A percentile compares a stretch with the other conserved stretches of the same genome.
Conservation (phyloP, 2,329 filamentous ascomycete genomes). For the Onygena corvina region DNA sequence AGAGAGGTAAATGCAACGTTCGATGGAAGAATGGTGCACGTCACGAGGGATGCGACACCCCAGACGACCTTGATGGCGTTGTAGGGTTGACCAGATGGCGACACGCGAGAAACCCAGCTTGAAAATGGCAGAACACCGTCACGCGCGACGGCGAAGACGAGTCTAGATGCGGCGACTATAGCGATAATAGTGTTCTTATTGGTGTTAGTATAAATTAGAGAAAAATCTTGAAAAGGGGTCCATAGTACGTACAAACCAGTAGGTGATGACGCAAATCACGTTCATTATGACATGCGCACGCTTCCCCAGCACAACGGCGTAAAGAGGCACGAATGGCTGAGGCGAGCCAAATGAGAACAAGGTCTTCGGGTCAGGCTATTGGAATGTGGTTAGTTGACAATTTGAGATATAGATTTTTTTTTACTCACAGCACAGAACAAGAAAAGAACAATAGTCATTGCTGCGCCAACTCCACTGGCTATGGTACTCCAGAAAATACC, state of each 20-base stretch:
- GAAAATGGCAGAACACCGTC: constrained; percentile 51
- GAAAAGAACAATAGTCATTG: constrained; percentile 46
- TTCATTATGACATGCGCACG: constrained; percentile 52
- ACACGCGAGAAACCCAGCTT: constrained; percentile 45
- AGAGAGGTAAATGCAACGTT: constrained; percentile 43
- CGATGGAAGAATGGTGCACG: constrained; percentile 49
- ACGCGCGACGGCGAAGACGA: constrained; percentile 51
- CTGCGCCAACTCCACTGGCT: constrained; percentile 45
- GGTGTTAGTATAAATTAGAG: too few relatives aligned
- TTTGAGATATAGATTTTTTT: neutral
- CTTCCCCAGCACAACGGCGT: constrained; percentile 44
- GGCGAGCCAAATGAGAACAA: constrained; percentile 44
- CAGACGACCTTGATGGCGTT: constrained; percentile 51
- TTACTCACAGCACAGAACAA: constrained; percentile 44
- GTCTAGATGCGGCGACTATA: constrained; percentile 47
- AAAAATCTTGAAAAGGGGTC: too few relatives aligned
- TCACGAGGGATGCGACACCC: constrained; percentile 42
- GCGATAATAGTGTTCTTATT: constrained; percentile 47
- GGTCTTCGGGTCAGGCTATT: constrained; percentile 41
- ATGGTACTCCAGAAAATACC: constrained; percentile 52
- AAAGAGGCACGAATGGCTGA: constrained; percentile 49
- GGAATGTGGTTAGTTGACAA: constrained; percentile 10
- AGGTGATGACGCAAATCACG: constrained; percentile 41
- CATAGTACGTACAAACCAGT: constrained; percentile 43
- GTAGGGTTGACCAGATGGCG: constrained; percentile 43